These are phyloP conservation scores for Suillus cothurnatus DNA, from an alignment of 768 basidiomycete species.

Conservation along the genomic window DNA sequence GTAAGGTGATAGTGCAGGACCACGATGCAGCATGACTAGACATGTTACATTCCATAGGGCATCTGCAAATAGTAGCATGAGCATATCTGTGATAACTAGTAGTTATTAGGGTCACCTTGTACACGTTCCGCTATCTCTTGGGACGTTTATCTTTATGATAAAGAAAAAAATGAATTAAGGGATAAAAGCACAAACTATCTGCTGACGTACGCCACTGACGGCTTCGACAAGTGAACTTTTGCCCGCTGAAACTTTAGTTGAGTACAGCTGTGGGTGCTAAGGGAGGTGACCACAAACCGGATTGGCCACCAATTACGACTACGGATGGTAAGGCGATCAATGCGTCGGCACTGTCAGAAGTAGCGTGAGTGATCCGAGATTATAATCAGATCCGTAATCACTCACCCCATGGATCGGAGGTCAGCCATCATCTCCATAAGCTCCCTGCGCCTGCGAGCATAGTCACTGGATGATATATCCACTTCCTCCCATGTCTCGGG, in stretches of 20 bases:
- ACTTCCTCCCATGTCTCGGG: constrained; percentile 7
- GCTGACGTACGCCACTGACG: background rate
- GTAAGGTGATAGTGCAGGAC: constrained; percentile 45
- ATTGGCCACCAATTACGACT: constrained; percentile 55
- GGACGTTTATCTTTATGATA: background rate
- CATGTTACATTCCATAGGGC: constrained; percentile 41
- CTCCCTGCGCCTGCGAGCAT: constrained; percentile 42
- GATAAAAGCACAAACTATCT: background rate
- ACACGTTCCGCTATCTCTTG: constrained; percentile 34
- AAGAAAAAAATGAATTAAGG: background rate
- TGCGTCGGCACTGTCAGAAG: constrained; percentile 37
- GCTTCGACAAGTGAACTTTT: constrained; percentile 43
- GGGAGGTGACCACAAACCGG: constrained; percentile 34
- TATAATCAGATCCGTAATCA: background rate
- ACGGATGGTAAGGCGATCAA: constrained; percentile 52
- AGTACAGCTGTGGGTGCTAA: background rate
- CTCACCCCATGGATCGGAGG: constrained; percentile 37
- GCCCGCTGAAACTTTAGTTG: constrained; percentile 41
- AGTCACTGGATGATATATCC: constrained; percentile 36
- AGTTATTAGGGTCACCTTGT: constrained; percentile 19
- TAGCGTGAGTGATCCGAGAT: background rate
- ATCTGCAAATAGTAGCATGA: constrained; percentile 16
- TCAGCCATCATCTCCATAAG: constrained; percentile 43
- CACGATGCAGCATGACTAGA: constrained; percentile 26
- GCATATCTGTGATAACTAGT: background rate